phyloP scores from a whole-genome alignment of 1,139 yeast genomes.

The Hansenula anomala region DNA sequence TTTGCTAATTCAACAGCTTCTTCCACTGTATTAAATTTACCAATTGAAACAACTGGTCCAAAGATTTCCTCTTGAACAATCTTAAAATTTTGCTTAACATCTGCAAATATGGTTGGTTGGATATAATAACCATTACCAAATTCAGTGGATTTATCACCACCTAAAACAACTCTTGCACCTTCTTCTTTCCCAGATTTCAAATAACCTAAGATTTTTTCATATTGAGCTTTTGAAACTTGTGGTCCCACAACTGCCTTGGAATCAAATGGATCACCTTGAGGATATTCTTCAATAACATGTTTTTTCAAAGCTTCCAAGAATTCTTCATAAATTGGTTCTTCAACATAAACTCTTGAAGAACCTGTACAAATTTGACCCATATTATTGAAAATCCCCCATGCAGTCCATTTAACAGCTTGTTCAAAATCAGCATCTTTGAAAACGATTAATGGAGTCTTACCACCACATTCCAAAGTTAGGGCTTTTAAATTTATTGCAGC shows the following conservation, averaged over 20 bases:
- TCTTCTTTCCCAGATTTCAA: slow-evolving; percentile 63
- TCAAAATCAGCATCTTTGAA: slow-evolving; percentile 75
- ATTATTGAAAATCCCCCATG: slow-evolving; percentile 77
- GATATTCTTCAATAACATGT: slow-evolving; percentile 39
- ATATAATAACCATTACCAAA: slow-evolving; percentile 50
- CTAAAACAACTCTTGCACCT: slow-evolving; percentile 65
- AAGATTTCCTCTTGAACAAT: slow-evolving; percentile 74
- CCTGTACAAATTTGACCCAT: slow-evolving; percentile 93
- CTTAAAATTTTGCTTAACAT: slow-evolving; percentile 53
- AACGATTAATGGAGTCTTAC: slow-evolving; percentile 73
- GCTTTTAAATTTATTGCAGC: slow-evolving; percentile 66
- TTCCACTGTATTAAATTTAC: slow-evolving; percentile 64
- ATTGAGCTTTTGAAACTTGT: slow-evolving; percentile 66
- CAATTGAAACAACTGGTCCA: slow-evolving; percentile 86
- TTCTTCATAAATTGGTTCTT: slow-evolving; percentile 62
- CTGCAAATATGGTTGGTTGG: slow-evolving; percentile 65
- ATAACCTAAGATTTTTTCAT: slow-evolving; percentile 61
- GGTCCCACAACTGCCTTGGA: slow-evolving; percentile 67
- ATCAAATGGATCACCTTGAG: slow-evolving; percentile 56
- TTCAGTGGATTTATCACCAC: slow-evolving; percentile 48
- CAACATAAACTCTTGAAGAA: slow-evolving; percentile 77
- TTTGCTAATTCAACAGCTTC: slow-evolving; percentile 73
- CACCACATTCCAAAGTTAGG: slow-evolving; percentile 89
- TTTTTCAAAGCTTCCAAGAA: slow-evolving; percentile 42
- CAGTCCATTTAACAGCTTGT: slow-evolving; percentile 81